Base-by-base conservation (phyloP, 768 basidiomycete genomes). In the Boletus speciosus region DNA sequence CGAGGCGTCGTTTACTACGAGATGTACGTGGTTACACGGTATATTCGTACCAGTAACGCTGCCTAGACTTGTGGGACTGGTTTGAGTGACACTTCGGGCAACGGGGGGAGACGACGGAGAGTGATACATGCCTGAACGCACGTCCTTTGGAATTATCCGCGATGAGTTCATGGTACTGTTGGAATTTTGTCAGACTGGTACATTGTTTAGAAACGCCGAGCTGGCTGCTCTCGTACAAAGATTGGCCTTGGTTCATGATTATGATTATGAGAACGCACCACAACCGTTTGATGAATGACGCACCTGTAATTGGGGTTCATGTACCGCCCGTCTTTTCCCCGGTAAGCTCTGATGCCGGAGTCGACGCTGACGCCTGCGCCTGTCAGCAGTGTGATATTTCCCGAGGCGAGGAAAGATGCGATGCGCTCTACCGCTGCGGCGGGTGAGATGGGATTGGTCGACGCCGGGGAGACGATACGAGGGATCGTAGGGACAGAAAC, bases 281-380 rank as follows among this genome's bases (percentile, higher is more conserved):
- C 29, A 32, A 9, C 7, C 12, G 2, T 23, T 7, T 6, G 25
- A 16, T 2, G 32, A 21, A 23, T 0, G 51, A 61, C 81, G 60
- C 63, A 90, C 89, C 84, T 86, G 76, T 90, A 92, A 69, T 92
- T 87, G n/a, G 88, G 90, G 63, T 93, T 90, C 82, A 90, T 83
- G 70, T 93, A 93, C 58, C 86, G 76, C 15, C 94, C 94, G 64
- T 95, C 90, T 56, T 66, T 68, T 1, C 94, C 94, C 53, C 94
- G 76, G 71, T 98, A 97, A n/a, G 94, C 93, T 60, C 92, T 78
- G 56, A 98, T 96, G 42, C 96, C 96, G 27, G 89, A 92, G 70
- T 98, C 96, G 29, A 98, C 94, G 67, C 89, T 91, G 59, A 97
- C 90, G 7, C 96, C 96, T 0, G 96, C 96, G 3, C 94, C 94